Evolutionary conservation across 495 filamentous ascomycete genomes (phyloP).

Genomic region (Sporormia fimetaria): DNA sequence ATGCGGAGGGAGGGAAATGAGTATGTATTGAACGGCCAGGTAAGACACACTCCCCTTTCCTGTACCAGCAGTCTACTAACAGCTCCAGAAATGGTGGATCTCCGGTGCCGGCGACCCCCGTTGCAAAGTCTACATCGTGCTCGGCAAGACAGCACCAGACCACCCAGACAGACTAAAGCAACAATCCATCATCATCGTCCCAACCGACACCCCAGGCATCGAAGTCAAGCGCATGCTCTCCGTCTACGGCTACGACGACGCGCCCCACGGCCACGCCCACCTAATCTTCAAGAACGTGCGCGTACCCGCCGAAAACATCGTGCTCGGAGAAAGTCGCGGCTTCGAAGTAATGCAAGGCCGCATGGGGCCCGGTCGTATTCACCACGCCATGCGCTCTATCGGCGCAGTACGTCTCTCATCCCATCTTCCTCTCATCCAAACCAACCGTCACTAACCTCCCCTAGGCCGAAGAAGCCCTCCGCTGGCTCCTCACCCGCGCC

Average conservation of each 20-base stretch:
- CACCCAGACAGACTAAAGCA: constrained; percentile 69
- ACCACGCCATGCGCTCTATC: constrained; percentile 87
- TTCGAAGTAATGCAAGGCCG: constrained; percentile 95
- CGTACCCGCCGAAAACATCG: constrained; percentile 63
- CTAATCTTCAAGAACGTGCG: constrained; percentile 78
- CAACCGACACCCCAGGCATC: constrained; percentile 61
- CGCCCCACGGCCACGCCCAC: constrained; percentile 82
- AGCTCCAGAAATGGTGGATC: constrained; percentile 82
- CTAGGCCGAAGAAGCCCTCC: constrained; percentile 67
- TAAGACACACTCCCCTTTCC: constrained; percentile 30
- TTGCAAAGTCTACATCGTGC: constrained; percentile 81
- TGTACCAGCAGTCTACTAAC: neutral
- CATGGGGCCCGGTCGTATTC: constrained; percentile 82
- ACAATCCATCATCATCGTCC: constrained; percentile 82
- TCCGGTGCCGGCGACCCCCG: constrained; percentile 83
- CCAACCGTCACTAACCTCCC: constrained; percentile 1
- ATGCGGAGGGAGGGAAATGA: constrained; percentile 71
- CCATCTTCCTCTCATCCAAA: neutral
- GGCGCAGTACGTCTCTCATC: constrained; percentile 42
- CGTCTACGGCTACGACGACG: constrained; percentile 91
- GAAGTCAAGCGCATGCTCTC: constrained; percentile 74
- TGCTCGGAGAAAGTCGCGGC: constrained; percentile 82
- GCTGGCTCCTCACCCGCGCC: constrained; percentile 80
- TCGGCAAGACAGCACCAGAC: constrained; percentile 70
- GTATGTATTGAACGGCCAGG: constrained; percentile 75